phyloP scores from a whole-genome alignment of 495 filamentous ascomycete species.

The Aspergillus ostianus region DNA sequence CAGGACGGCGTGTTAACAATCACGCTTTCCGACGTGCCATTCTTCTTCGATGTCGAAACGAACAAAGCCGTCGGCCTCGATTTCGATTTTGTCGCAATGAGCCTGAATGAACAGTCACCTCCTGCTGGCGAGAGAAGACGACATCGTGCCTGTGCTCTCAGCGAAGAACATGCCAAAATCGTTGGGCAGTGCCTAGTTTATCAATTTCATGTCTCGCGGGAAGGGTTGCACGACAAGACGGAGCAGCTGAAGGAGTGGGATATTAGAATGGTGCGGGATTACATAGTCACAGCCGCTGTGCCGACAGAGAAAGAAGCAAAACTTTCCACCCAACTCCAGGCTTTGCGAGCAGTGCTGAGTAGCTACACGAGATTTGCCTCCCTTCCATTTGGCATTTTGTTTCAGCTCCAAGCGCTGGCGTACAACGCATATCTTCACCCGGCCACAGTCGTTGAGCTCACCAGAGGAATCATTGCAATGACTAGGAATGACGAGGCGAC shows the following conservation, averaged over 20 bases:
- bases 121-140: background rate
- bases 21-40: conserved; percentile 17
- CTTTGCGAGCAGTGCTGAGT: conserved; percentile 6
- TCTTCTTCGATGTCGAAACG: conserved; percentile 10
- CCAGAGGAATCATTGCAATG: background rate
- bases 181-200: conserved; percentile 30
- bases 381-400: conserved; percentile 39
- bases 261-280: conserved; percentile 2
- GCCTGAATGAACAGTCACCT: background rate
- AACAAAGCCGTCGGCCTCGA: background rate
- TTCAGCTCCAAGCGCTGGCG: conserved; percentile 36
- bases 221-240: conserved; percentile 3
- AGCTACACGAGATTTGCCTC: conserved; percentile 10
- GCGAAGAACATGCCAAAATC: conserved; percentile 12
- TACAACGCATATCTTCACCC: conserved; percentile 36
- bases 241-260: conserved; percentile 14
- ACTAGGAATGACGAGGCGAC: conserved; percentile 1
- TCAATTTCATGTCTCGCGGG: conserved; percentile 14
- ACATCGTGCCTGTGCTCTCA: conserved; percentile 12
- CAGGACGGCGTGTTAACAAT: conserved; percentile 9
- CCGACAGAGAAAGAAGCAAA: background rate
- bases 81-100: background rate
- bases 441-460: conserved; percentile 18
- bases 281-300: background rate
- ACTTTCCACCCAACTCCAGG: conserved; percentile 4